Base-by-base conservation (phyloP, 1,284 basidiomycete genomes). In the Coriolopsis trogii region DNA sequence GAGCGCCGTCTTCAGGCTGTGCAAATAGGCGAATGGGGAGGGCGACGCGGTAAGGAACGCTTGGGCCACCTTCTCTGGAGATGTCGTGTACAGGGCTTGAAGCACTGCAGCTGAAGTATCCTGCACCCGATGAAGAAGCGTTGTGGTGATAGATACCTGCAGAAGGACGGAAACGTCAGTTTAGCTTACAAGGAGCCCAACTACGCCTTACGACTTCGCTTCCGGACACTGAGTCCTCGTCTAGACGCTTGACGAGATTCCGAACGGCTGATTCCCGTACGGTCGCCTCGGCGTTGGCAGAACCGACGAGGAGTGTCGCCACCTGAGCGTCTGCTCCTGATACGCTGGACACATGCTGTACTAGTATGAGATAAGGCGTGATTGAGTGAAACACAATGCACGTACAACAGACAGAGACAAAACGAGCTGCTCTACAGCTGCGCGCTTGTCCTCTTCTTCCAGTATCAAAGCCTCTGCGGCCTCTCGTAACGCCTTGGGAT, bases 41-140 rank as follows among this genome's bases (percentile, higher is more conserved):
- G 16, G 89, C 65, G 50, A 84, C 3, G 34, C 16, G 66, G 3
- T 80, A 77, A 46, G 80, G 73, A 10, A 77, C 71, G 59, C 77
- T 74, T 37, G 75, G 49, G 43, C 70, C 61, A 26, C 73, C 61
- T 3, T 67, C 55, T 48, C 68, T 57, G 45, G 87, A 64, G 15
- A 70, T 67, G 8, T 71, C 64, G 0, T 74, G 65, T 94, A 94
- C 2, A 95, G 71, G 0, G 77, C 80, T 30, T 85, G 74, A 10
- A 93, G 68, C 8, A 95, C 88, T 0, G 69, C 61, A 1, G 72
- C 55, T 29, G 82, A 78, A 4, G 77, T 73, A 62, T 96, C 93
- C 41, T 84, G 78, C 18, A 59, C 52, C 9, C 58, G 55, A 5
- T 56, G 50, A 28, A 56, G 10, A 15, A 59, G 52, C 2, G 52